Evolutionary conservation across 2,329 filamentous ascomycete genomes (phyloP), one percentile per base, ranked within the genome.

Genomic region (Cucurbitaria berberidis): DNA sequence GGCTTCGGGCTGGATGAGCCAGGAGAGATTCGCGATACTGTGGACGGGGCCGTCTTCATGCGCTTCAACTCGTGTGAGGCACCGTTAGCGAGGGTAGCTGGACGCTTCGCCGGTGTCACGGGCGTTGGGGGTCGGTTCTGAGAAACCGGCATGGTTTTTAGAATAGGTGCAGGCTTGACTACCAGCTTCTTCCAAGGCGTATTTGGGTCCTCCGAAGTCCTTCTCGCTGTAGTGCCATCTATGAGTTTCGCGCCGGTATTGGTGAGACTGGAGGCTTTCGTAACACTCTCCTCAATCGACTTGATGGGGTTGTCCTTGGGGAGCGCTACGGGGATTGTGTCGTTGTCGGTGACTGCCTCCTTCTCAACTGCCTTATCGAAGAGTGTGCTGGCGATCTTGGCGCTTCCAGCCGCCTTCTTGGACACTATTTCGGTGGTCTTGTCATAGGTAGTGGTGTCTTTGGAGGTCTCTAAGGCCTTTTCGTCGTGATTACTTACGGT

Each of bases 1-100:
- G 52, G 22, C 3, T 51, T 49, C 0, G 56, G 51, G 16, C 41
- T 55, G 3, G 49, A 18, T 0, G 53, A 57, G 15, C 41, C 34
- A 18, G 59, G 19, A 29, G 13, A 16, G 7, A 34, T 22, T 18
- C 27, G 55, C 10, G 44, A 21, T 11, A 43, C 26, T 16, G 39
- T 34, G 6, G 42, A 39, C 3, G 45, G 16, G 1, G 19, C 22
- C 7, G 48, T 10, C 35, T 59, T 66, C 8, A 47, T 15, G 15
- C 61, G 59, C 48, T 63, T 66, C 5, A 43, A 2, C 6, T 63
- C 48, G 2, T 47, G 30, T 0, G 48, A 39, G 0, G 45, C 29
- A 8, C 44, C 34, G 13, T 57, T 50, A 1, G 45, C 24, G 10
- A 43, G 39, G 0, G 48, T 7, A 15, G 34, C 24, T 4, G 52